Conservation (phyloP, 768 basidiomycete species). For the Leccinum disarticulatum region DNA sequence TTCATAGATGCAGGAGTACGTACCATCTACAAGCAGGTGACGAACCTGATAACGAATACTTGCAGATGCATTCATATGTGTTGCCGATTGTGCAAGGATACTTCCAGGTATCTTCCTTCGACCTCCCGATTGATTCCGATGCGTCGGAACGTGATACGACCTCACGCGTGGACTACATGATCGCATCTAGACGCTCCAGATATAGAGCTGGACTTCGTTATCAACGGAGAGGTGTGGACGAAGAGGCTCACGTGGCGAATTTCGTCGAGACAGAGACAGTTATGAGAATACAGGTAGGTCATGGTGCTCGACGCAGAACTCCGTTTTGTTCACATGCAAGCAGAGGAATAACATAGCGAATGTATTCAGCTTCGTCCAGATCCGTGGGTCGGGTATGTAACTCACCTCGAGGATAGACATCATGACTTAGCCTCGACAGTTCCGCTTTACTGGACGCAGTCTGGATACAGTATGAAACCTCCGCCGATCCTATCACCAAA, state of each 20-base stretch:
- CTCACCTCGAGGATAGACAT: background rate
- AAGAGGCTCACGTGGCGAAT: slow-evolving; percentile 91
- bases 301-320: background rate
- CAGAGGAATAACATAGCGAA: slow-evolving; percentile 77
- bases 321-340: slow-evolving; percentile 1
- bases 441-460: slow-evolving; percentile 91
- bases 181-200: slow-evolving; percentile 83
- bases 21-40: slow-evolving; percentile 9
- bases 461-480: slow-evolving; percentile 84
- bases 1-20: slow-evolving; percentile 86
- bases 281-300: slow-evolving; percentile 70
- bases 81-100: slow-evolving; percentile 94
- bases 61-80: slow-evolving; percentile 77
- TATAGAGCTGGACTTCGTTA: slow-evolving; percentile 92
- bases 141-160: slow-evolving; percentile 36
- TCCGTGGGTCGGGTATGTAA: slow-evolving; percentile 79
- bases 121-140: slow-evolving; percentile 45
- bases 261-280: slow-evolving; percentile 96
- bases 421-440: slow-evolving; percentile 46
- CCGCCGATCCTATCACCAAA: slow-evolving; percentile 76
- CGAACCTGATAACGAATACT: background rate
- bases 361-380: slow-evolving; percentile 85
- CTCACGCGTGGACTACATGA: slow-evolving; percentile 66
- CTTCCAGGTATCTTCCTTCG: slow-evolving; percentile 74
- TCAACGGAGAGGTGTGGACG: slow-evolving; percentile 92